phyloP scores from a whole-genome alignment of 1,284 basidiomycete genomes.

The Ustilago sp. region DNA sequence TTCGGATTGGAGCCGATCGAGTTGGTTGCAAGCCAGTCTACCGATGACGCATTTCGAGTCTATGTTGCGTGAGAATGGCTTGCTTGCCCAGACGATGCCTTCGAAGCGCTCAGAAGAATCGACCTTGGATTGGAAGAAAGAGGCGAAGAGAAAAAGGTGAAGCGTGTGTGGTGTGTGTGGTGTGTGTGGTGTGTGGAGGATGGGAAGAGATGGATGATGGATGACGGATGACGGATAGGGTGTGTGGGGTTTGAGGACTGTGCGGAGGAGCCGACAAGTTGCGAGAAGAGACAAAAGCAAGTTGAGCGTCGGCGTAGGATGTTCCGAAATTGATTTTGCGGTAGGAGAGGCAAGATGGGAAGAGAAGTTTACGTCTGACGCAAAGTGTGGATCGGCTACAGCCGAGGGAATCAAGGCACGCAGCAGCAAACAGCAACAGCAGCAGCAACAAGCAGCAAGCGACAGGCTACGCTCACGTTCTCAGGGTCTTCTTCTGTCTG shows the following conservation, averaged over 20 bases:
- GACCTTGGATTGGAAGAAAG: background rate
- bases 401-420: background rate
- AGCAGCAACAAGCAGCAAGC: no score
- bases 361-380: background rate
- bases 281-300: background rate
- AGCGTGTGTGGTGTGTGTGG: background rate
- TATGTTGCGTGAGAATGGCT: background rate
- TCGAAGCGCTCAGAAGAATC: background rate
- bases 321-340: background rate
- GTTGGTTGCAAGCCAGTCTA: background rate
- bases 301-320: conserved; percentile 4
- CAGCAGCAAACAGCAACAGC: no score
- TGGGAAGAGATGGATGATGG: background rate
- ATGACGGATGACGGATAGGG: background rate
- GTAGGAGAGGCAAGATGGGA: no score
- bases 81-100: background rate
- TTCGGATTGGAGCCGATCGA: no score
- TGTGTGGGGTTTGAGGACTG: background rate
- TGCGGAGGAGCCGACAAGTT: conserved; percentile 1
- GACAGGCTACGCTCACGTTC: background rate
- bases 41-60: background rate
- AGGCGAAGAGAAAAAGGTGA: background rate
- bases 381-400: background rate
- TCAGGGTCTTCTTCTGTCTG: background rate
- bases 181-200: background rate